phyloP scores from a whole-genome alignment of 179 eudicot genomes.

The Spinacia oleracea region DNA sequence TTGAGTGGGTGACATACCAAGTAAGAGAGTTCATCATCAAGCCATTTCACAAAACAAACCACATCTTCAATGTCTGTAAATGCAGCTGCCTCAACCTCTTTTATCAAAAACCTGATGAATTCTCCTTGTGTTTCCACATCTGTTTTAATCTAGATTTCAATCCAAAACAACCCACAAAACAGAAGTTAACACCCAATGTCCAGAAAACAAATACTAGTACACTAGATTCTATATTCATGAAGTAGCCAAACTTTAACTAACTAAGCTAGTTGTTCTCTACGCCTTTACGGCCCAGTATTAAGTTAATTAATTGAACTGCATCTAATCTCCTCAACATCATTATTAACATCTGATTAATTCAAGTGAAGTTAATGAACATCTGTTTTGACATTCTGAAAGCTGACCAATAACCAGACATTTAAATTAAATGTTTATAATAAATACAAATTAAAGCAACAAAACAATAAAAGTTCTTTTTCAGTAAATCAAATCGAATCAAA shows the following conservation, averaged over 20 bases:
- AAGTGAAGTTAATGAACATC: background rate
- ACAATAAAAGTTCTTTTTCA: constrained; percentile 18
- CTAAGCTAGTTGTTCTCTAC: too few species aligned
- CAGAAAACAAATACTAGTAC: too few species aligned
- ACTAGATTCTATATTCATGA: too few species aligned
- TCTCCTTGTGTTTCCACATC: constrained; percentile 99
- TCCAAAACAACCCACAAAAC: background rate
- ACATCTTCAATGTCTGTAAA: constrained; percentile 91
- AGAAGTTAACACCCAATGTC: background rate
- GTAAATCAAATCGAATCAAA: constrained; percentile 39
- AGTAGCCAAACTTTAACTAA: too few species aligned
- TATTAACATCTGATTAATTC: too few species aligned
- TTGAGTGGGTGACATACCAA: constrained; percentile 50
- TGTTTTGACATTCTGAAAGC: background rate
- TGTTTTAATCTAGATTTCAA: constrained; percentile 71
- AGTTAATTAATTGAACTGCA: too few species aligned
- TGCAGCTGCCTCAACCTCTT: constrained; percentile 82
- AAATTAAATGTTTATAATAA: background rate
- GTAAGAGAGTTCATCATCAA: constrained; percentile 94
- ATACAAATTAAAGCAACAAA: constrained; percentile 14
- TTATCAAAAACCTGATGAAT: constrained; percentile 81
- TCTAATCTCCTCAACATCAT: background rate
- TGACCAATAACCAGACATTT: background rate
- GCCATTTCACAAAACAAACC: constrained; percentile 97
- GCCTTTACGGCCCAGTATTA: background rate